Conservation (phyloP, 1,284 basidiomycete genomes). For the Trichosporon asahii region DNA sequence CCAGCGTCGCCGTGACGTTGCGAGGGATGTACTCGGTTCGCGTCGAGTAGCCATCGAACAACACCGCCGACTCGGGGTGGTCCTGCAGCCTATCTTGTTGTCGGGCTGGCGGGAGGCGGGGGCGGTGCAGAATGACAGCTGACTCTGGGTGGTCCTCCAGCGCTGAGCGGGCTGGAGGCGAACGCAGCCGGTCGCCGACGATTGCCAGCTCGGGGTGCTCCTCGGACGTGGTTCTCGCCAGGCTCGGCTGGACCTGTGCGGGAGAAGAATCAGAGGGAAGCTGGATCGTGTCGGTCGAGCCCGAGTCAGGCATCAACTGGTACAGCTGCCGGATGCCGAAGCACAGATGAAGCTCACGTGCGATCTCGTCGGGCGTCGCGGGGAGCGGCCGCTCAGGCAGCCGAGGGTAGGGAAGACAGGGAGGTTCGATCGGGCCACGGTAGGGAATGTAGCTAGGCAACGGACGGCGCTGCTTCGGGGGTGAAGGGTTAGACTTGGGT, state of each 20-base stretch:
- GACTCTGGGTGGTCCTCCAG: neutral
- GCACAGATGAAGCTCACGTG: neutral
- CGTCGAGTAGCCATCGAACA: neutral
- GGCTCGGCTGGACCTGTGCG: neutral
- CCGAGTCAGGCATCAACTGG: neutral
- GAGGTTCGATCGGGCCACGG: conserved; percentile 32
- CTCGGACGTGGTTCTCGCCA: neutral
- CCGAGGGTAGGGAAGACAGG: neutral
- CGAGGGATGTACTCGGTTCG: neutral
- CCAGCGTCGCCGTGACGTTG: neutral
- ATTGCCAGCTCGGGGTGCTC: neutral
- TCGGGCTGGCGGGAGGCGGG: neutral
- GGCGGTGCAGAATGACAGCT: neutral
- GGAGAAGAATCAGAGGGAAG: neutral
- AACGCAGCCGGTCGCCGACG: neutral
- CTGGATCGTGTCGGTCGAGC: neutral
- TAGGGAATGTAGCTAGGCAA: conserved; percentile 42
- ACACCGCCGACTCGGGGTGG: neutral
- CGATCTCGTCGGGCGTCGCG: neutral
- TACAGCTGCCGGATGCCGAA: neutral
- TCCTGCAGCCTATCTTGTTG: neutral
- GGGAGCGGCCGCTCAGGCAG: neutral
- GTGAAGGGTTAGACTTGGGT: neutral
- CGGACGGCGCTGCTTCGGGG: neutral
- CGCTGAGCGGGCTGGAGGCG: neutral